Conservation (phyloP, 169 alveolate species). For the Neospora caninum region DNA sequence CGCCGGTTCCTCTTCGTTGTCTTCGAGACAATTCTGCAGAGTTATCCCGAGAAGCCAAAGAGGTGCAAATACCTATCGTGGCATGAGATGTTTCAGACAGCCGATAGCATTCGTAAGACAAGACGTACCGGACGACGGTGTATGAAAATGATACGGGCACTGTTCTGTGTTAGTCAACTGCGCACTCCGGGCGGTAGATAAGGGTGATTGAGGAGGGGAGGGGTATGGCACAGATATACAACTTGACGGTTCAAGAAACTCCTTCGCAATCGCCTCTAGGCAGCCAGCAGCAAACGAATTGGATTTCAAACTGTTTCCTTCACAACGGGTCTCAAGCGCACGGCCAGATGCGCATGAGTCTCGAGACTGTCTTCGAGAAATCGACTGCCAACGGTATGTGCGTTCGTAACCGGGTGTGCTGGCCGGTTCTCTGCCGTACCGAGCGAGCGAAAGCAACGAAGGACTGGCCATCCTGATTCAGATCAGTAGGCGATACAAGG, state of each 20-base stretch:
- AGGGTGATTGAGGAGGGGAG: constrained; percentile 24
- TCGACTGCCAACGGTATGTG: background rate
- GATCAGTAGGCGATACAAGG: background rate
- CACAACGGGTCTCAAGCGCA: background rate
- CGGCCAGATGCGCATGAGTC: background rate
- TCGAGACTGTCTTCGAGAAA: background rate
- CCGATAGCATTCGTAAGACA: background rate
- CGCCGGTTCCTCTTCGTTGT: background rate
- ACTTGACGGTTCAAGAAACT: background rate
- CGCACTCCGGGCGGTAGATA: background rate
- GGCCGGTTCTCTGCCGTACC: background rate
- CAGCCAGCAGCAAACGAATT: background rate
- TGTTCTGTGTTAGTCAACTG: background rate
- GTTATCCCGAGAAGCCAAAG: background rate
- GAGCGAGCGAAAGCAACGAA: background rate
- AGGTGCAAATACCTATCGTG: background rate
- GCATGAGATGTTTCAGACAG: no score
- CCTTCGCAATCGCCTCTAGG: background rate
- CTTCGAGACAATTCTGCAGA: background rate
- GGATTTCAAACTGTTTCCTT: background rate
- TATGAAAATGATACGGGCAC: background rate
- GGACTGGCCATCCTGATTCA: constrained; percentile 5
- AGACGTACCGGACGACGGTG: background rate
- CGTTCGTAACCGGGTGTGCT: background rate
- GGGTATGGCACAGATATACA: constrained; percentile 10